A percentile compares a stretch with the other conserved stretches of the same genome.
These are phyloP conservation scores for Solanum hybrid DNA, from an alignment of 305 asterid genomes.

Conservation along the genomic window DNA sequence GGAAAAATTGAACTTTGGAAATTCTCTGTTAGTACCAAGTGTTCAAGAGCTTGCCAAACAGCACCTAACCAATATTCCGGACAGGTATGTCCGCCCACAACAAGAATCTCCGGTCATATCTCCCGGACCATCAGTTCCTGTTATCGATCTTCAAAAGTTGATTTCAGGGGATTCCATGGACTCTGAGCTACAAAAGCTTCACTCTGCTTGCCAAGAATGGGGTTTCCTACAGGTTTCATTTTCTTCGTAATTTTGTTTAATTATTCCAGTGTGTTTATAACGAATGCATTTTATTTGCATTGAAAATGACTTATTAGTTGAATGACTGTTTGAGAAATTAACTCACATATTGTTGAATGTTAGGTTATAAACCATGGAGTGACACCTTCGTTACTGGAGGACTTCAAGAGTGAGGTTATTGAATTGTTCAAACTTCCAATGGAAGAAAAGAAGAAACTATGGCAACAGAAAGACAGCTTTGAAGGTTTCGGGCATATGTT, in stretches of 20 bases:
- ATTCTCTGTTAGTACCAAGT: conserved; percentile 33
- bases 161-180: conserved; percentile 1
- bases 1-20: conserved; percentile 22
- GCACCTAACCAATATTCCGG: conserved; percentile 17
- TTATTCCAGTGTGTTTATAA: not conserved
- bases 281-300: too few species aligned
- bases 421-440: not conserved
- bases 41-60: conserved; percentile 37
- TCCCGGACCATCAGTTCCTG: not conserved
- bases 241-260: not conserved
- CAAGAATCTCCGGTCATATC: too few species aligned
- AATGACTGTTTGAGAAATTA: not conserved
- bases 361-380: not conserved
- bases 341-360: not conserved
- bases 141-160: conserved; percentile 25
- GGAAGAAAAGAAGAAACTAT: not conserved
- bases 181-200: conserved; percentile 25
- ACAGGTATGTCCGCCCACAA: not conserved
- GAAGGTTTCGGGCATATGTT: not conserved
- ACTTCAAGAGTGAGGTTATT: not conserved
- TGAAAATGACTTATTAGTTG: not conserved
- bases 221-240: conserved; percentile 33
- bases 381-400: not conserved
- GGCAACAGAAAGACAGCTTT: not conserved
- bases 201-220: conserved; percentile 37